A percentile compares a stretch with the other conserved stretches of the same genome.
These are phyloP conservation scores for Cyclocybe cylindracea DNA, from an alignment of 768 basidiomycete species.

Conservation along the genomic window DNA sequence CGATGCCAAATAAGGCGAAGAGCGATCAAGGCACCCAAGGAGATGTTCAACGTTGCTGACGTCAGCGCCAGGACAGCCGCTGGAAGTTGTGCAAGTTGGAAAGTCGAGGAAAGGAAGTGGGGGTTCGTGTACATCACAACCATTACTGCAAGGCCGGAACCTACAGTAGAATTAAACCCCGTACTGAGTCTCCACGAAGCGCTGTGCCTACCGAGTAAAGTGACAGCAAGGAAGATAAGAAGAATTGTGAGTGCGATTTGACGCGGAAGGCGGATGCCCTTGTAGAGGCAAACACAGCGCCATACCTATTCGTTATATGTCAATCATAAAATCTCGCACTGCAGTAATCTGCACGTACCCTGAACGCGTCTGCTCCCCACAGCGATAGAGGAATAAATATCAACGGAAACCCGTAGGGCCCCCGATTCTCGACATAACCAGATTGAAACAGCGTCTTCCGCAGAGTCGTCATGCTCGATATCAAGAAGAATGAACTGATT, in stretches of 20 bases:
- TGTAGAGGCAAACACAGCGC: conserved; percentile 13
- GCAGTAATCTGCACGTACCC: conserved; percentile 7
- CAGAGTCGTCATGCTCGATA: conserved; percentile 3
- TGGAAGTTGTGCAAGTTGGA: neutral
- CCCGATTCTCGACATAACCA: neutral
- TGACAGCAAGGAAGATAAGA: neutral
- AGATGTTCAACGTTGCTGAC: conserved; percentile 11
- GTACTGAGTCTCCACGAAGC: neutral
- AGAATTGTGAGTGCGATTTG: neutral
- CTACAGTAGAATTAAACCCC: conserved; percentile 7
- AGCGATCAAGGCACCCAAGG: conserved; percentile 7
- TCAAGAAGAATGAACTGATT: conserved; percentile 10
- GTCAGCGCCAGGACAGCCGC: conserved; percentile 4
- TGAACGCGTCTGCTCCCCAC: conserved; percentile 17
- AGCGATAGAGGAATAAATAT: conserved; percentile 11
- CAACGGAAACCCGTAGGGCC: conserved; percentile 6
- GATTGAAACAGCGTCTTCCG: conserved; percentile 2
- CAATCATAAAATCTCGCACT: neutral
- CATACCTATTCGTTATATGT: conserved; percentile 7
- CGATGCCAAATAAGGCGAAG: conserved; percentile 10
- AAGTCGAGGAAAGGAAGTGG: neutral
- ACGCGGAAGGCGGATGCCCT: neutral
- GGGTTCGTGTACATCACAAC: neutral
- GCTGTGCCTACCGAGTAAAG: conserved; percentile 3
- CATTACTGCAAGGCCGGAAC: neutral